Evolutionary conservation across 2,329 filamentous ascomycete genomes (phyloP).

Genomic region (Beauveria brongniartii): DNA sequence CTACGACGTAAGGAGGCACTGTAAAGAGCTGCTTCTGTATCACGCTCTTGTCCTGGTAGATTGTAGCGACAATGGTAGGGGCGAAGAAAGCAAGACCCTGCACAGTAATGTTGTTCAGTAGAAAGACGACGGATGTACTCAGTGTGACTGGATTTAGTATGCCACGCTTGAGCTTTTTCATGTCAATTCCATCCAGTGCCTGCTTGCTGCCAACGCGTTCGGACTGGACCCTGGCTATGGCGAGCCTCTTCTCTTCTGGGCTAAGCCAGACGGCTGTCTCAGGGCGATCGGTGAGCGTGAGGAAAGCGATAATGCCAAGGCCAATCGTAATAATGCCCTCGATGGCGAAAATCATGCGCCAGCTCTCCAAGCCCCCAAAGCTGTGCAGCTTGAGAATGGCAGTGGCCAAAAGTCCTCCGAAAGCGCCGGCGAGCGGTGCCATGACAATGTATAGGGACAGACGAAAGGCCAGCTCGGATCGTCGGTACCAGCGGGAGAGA

Average conservation of each 20-base stretch:
- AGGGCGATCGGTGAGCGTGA: constrained; percentile 61
- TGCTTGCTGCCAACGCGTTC: constrained; percentile 55
- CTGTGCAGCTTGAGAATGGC: constrained; percentile 54
- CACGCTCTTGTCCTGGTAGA: constrained; percentile 49
- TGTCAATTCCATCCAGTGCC: constrained; percentile 56
- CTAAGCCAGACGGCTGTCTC: constrained; percentile 60
- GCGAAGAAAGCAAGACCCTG: constrained; percentile 63
- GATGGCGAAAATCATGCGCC: constrained; percentile 65
- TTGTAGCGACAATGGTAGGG: constrained; percentile 59
- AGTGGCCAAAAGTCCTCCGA: constrained; percentile 58
- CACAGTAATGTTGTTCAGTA: constrained; percentile 62
- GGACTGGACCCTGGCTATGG: constrained; percentile 58
- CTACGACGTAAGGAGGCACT: constrained; percentile 62
- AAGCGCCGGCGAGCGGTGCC: constrained; percentile 62
- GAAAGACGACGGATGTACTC: constrained; percentile 48
- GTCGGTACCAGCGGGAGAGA: constrained; percentile 62
- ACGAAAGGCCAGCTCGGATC: constrained; percentile 58
- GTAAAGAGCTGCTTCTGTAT: constrained; percentile 61
- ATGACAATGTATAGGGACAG: constrained; percentile 63
- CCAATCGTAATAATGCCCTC: constrained; percentile 53
- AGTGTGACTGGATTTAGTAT: constrained; percentile 57
- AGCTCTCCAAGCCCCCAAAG: constrained; percentile 48
- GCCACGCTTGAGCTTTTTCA: constrained; percentile 49
- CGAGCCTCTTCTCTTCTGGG: constrained; percentile 57
- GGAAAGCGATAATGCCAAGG: constrained; percentile 51